Conservation (phyloP, 2,329 filamentous ascomycete genomes). For the Acrocalymma vagum region DNA sequence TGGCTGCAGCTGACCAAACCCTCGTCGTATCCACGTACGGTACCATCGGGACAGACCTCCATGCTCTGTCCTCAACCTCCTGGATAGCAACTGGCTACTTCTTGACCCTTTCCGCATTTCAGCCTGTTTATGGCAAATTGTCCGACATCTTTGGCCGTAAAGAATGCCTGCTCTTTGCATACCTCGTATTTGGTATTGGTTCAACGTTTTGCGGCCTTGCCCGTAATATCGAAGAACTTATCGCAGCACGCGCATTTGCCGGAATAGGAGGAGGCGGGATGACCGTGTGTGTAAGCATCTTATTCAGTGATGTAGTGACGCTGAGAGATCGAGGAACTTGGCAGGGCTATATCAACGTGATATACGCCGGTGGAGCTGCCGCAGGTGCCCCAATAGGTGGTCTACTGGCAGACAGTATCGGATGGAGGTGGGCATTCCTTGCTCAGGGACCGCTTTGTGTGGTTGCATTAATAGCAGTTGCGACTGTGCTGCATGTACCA, state of each 20-base stretch:
- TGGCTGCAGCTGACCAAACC: constrained; percentile 78
- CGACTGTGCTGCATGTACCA: constrained; percentile 69
- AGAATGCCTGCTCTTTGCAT: constrained; percentile 69
- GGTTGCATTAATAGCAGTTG: constrained; percentile 70
- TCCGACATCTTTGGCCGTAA: constrained; percentile 77
- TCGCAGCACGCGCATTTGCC: constrained; percentile 69
- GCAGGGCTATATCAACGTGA: constrained; percentile 78
- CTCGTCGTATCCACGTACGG: constrained; percentile 82
- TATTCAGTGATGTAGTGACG: constrained; percentile 76
- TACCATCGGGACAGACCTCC: constrained; percentile 77
- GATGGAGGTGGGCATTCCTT: constrained; percentile 81
- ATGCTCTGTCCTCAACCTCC: constrained; percentile 76
- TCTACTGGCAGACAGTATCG: constrained; percentile 74
- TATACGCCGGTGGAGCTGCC: constrained; percentile 74
- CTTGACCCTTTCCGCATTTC: constrained; percentile 76
- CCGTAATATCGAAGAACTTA: constrained; percentile 70
- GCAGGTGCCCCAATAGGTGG: constrained; percentile 76
- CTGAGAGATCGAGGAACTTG: constrained; percentile 75
- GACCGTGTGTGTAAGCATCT: constrained; percentile 73
- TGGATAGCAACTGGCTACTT: constrained; percentile 79
- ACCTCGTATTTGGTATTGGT: constrained; percentile 70
- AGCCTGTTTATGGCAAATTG: constrained; percentile 77
- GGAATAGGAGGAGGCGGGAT: constrained; percentile 77
- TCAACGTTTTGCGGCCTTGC: constrained; percentile 71
- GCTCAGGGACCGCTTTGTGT: constrained; percentile 74